A percentile compares a stretch with the other conserved stretches of the same genome.
Conservation (phyloP, 2,329 filamentous ascomycete genomes). For the Fusarium sambucinum region DNA sequence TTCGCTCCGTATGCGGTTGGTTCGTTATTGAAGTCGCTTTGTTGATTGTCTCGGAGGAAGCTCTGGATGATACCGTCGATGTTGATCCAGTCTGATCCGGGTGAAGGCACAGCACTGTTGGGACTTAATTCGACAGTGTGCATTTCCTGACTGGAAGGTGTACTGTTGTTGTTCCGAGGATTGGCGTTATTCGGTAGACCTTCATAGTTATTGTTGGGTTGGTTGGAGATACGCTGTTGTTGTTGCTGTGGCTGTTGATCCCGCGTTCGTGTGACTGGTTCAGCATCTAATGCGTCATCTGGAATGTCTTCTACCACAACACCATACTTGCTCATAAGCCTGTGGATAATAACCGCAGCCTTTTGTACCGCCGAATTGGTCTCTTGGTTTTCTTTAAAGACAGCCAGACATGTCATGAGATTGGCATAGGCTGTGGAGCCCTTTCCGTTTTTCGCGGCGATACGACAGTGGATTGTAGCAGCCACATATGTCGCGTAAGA, state of each 20-base stretch:
- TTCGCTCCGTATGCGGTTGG: conserved; percentile 4
- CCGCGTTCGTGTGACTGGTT: not conserved
- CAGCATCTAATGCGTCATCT: conserved; percentile 23
- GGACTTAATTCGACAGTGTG: not conserved
- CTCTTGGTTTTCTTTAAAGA: conserved; percentile 63
- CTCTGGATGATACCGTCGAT: conserved; percentile 55
- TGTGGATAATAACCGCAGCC: conserved; percentile 59
- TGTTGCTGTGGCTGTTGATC: conserved; percentile 22
- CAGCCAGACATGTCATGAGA: conserved; percentile 59
- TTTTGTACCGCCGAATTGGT: conserved; percentile 63
- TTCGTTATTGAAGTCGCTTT: conserved; percentile 27
- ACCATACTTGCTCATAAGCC: conserved; percentile 59
- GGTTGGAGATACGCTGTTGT: not conserved
- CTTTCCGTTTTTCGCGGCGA: conserved; percentile 59
- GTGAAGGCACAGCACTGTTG: conserved; percentile 13
- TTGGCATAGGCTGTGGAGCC: conserved; percentile 56
- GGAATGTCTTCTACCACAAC: conserved; percentile 45
- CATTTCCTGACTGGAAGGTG: not conserved
- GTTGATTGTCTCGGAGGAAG: conserved; percentile 44
- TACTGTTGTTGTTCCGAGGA: not conserved
- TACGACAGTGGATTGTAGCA: conserved; percentile 64
- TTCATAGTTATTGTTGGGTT: not conserved
- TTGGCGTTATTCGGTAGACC: not conserved
- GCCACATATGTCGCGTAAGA: conserved; percentile 68
- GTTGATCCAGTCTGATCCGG: conserved; percentile 47